Evolutionary conservation across 768 basidiomycete species (phyloP).

Genomic region (Kwoniella shandongensis): DNA sequence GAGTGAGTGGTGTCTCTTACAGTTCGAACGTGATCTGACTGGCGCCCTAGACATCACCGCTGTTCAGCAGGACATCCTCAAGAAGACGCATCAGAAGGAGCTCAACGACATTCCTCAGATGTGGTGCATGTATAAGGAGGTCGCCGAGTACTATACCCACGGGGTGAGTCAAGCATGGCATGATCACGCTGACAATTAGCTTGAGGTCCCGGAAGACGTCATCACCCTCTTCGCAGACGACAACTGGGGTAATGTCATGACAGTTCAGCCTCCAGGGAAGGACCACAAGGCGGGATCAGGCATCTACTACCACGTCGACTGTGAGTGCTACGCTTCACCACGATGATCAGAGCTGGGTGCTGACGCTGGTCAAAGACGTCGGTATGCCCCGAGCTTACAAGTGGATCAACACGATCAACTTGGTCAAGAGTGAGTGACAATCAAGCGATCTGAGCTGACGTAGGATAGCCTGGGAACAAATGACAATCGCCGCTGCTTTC

Average conservation of each 20-base stretch:
- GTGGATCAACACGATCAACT: conserved; percentile 60
- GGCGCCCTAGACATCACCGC: conserved; percentile 61
- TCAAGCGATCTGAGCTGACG: too few species aligned
- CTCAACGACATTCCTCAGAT: conserved; percentile 62
- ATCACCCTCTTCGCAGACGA: conserved; percentile 59
- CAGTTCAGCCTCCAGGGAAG: conserved; percentile 61
- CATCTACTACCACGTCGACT: conserved; percentile 65
- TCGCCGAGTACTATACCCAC: conserved; percentile 62
- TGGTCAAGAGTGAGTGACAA: conserved; percentile 34
- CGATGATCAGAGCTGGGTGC: not conserved
- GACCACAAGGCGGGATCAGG: conserved; percentile 68
- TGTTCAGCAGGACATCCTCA: conserved; percentile 65
- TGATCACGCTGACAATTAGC: conserved; percentile 9
- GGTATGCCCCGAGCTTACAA: conserved; percentile 68
- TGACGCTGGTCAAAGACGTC: conserved; percentile 55
- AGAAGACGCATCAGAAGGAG: conserved; percentile 58
- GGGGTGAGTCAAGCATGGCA: conserved; percentile 28
- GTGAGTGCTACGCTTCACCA: too few species aligned
- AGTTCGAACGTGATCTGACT: not conserved
- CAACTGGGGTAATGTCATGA: conserved; percentile 72
- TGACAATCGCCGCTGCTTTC: conserved; percentile 65
- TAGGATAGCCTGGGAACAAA: conserved; percentile 68
- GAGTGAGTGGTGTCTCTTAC: conserved; percentile 22
- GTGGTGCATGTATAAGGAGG: conserved; percentile 64
- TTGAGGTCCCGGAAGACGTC: conserved; percentile 37